Evolutionary conservation across 2,329 filamentous ascomycete genomes (phyloP).

Genomic region (Colletotrichum sp.): DNA sequence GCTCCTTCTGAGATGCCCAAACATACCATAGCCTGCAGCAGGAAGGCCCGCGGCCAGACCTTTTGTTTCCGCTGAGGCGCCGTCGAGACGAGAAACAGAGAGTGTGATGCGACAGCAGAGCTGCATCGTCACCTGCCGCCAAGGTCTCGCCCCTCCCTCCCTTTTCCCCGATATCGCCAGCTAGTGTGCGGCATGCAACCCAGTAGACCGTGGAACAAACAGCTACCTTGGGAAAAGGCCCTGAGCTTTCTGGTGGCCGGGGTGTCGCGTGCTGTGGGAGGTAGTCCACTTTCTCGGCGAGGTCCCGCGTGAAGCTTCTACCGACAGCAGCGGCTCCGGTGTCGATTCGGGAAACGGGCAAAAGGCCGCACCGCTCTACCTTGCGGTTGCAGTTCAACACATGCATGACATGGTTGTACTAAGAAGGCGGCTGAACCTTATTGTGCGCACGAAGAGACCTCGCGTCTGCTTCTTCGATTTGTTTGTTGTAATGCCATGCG

Average conservation of each 20-base stretch:
- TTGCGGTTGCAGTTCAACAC: background rate
- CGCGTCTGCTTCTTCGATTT: background rate
- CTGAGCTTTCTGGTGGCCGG: background rate
- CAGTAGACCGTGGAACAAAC: background rate
- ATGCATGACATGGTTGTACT: background rate
- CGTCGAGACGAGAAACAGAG: background rate
- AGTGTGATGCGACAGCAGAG: background rate
- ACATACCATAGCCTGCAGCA: background rate
- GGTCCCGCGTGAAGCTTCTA: background rate
- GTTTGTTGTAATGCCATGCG: background rate
- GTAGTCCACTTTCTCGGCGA: conserved; percentile 14
- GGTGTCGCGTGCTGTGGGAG: conserved; percentile 1
- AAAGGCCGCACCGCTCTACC: background rate
- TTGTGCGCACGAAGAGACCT: background rate
- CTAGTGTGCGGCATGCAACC: background rate
- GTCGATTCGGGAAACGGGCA: background rate
- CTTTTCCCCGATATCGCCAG: conserved; percentile 9
- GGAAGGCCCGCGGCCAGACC: background rate
- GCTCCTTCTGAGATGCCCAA: background rate
- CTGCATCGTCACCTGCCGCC: background rate
- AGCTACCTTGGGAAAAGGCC: background rate
- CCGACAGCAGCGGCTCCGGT: conserved; percentile 1
- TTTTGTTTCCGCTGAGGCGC: background rate
- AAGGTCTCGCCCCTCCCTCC: background rate
- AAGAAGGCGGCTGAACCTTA: background rate